Percentiles rank a stretch among this genome's conserved stretches.
Conservation (phyloP, 2,329 filamentous ascomycete species). For the Xylaria sp. region DNA sequence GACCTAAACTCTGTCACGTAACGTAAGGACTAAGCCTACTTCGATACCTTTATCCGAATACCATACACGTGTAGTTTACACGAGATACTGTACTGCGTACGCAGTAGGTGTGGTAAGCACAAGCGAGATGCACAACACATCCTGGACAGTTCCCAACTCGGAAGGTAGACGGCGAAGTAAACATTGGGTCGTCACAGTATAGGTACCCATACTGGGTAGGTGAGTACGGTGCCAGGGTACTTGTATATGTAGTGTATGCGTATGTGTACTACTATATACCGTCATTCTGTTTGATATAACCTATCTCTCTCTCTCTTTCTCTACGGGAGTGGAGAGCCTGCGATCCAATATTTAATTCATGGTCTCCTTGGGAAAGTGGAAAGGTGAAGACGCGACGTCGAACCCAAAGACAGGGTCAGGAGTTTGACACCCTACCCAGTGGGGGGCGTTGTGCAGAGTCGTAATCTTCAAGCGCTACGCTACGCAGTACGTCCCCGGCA, state of each 20-base stretch:
- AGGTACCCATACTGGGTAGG: neutral
- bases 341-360: neutral
- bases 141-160: constrained; percentile 20
- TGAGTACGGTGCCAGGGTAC: neutral
- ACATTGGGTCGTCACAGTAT: neutral
- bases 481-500: constrained; percentile 17
- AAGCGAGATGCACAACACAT: constrained; percentile 21
- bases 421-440: neutral
- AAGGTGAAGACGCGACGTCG: neutral
- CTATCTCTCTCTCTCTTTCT: too few relatives aligned
- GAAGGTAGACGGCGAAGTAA: constrained; percentile 28
- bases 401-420: neutral
- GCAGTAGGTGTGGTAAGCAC: constrained; percentile 21
- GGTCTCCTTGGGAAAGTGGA: neutral
- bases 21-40: constrained; percentile 27
- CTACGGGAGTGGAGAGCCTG: neutral
- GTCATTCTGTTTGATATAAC: neutral
- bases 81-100: too few relatives aligned
- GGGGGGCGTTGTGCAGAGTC: neutral
- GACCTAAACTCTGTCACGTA: constrained; percentile 28
- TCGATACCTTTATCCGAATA: constrained; percentile 17
- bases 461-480: too few relatives aligned
- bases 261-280: neutral
- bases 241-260: neutral
- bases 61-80: neutral